phyloP scores from a whole-genome alignment of 1,284 basidiomycete genomes.

The Golubevia sp. region DNA sequence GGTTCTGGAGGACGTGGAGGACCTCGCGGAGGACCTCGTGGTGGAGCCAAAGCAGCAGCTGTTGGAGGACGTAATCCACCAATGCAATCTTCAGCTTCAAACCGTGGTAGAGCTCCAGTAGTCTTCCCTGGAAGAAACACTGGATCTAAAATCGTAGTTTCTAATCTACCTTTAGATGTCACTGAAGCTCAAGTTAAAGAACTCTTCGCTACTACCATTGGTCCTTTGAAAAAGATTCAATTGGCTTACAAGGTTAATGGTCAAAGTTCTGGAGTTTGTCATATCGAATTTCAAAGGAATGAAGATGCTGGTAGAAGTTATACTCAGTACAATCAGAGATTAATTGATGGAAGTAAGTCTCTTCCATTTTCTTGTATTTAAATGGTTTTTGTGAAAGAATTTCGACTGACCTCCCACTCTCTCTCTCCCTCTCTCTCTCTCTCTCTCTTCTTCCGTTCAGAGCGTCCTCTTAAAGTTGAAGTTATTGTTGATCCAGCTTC shows the following conservation, averaged over 20 bases:
- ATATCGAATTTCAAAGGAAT: conserved; percentile 81
- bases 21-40: conserved; percentile 18
- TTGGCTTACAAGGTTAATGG: conserved; percentile 85
- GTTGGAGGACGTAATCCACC: conserved; percentile 19
- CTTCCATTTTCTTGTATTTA: conserved; percentile 40
- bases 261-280: conserved; percentile 85
- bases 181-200: conserved; percentile 95
- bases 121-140: conserved; percentile 49
- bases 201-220: conserved; percentile 87
- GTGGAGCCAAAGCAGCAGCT: conserved; percentile 51
- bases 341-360: conserved; percentile 99
- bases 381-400: conserved; percentile 64
- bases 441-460: conserved; percentile 3
- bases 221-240: conserved; percentile 79
- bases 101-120: conserved; percentile 52
- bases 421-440: background rate
- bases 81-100: conserved; percentile 39
- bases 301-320: conserved; percentile 92
- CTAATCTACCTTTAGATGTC: conserved; percentile 91
- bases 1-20: conserved; percentile 21
- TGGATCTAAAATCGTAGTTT: conserved; percentile 87
- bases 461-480: conserved; percentile 97
- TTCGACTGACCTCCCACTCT: conserved; percentile 20
- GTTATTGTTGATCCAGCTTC: conserved; percentile 84
- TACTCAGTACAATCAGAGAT: conserved; percentile 92